Base-by-base conservation (phyloP, 257 asterid species). In the Penstemon eatonii region DNA sequence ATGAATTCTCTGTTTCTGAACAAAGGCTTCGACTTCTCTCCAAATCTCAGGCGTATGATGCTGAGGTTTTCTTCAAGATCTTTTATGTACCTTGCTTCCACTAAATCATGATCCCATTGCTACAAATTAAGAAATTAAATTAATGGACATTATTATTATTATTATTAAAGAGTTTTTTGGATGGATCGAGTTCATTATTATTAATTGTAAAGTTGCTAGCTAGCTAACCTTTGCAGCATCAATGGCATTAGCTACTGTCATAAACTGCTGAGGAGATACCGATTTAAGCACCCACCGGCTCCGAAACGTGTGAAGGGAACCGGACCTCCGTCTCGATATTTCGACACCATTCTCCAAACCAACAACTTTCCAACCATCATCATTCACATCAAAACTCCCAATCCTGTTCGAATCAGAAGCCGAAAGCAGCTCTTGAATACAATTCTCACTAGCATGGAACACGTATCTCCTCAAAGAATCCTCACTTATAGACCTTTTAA, bases 1-100 rank as follows among this genome's bases (percentile, higher is more conserved):
- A 92, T 89, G 63, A 92, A 92, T 72, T 92, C 98, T 71, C 97
- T 76, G 87, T 92, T 92, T 70, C 96, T 79, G 77, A 92, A 87
- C n/a, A 90, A 84, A 3, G 96, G 91, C 81, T 92, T 92, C 3
- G 98, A 81, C 36, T 76, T 83, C 19, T 89, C 97, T 10, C 98
- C 96, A 44, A 83, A 92, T 50, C 92, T 81, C 5, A 92, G 91
- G 19, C 87, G 79, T 55, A 92, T 83, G 36, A 92, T 92, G 74
- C 97, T 89, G 43, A 92, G 76, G 39, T 92, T 89, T 38, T 89
- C 91, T 63, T 87, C 96, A 15, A 92, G 64, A 55, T 89, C 96
- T 64, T 87, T 92, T 64, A 92, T 92, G 76, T 87, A 87, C 68
- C 61, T 86, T 0, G 92, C 96, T 74, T 92, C 93, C 8, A 92